Base-by-base conservation (phyloP, 257 asterid species). In the Nicotiana tomentosiformis region DNA sequence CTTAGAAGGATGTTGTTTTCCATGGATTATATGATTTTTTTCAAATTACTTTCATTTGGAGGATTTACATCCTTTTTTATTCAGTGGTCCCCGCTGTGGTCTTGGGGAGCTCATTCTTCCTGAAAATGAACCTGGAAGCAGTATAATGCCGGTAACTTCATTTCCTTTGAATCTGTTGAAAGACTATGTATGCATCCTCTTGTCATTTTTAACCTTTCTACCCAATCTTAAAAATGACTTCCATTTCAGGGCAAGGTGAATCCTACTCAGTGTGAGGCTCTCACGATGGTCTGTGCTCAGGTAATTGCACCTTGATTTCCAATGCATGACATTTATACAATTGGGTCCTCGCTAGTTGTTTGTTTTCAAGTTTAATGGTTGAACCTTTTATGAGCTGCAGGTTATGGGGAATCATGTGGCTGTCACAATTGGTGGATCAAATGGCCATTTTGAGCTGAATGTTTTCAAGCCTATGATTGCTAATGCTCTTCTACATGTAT, bases 101-200 rank as follows among this genome's bases (percentile, higher is more conserved):
- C 92, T 96, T 15, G 99, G 99, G 33, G 98, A 96, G 87, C 97
- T 94, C 87, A 88, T 91, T 82, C 99, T 96, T 86, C 99, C 99
- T 58, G 99, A 96, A 88, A 96, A 96, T 90, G 99, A 96, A 89
- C 98, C 99, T 39, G 98, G 99, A 83, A 96, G 99, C 96, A 94
- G 99, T 85, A 94, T 96, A 85, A 96, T 96, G 98, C 99, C 99
- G 79, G 98, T 96, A 94, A 85, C 61, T 39, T 62, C 82, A 72
- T 88, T 65, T 65, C 23, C 80, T 35, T 80, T 78, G 33, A 57
- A 80, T 83, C 78, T 76, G 29, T 78, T 84, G 76, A 56, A 60
- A 66, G 61, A 66, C 62, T 53, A n/a, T 32, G 46, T 67, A 70
- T 65, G 35, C 17, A 35, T 66, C 35, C 66, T 84, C 33, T 78